These are phyloP conservation scores for Lithohypha guttulata DNA, from an alignment of 2,329 filamentous ascomycete genomes.

Conservation along the genomic window DNA sequence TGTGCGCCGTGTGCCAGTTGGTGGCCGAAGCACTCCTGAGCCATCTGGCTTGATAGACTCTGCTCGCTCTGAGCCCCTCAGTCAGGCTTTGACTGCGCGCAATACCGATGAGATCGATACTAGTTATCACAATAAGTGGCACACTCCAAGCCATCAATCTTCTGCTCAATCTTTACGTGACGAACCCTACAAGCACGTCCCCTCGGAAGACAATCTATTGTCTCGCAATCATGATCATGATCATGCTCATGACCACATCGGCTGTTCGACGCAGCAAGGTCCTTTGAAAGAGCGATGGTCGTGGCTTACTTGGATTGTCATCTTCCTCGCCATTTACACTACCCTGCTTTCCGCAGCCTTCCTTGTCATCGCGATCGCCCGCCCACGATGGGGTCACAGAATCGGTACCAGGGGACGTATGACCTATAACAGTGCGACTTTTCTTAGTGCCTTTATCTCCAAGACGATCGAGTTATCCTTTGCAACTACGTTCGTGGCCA, in stretches of 20 bases:
- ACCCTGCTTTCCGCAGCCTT: constrained; percentile 41
- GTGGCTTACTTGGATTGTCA: constrained; percentile 27
- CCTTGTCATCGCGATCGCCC: constrained; percentile 49
- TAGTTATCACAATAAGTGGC: neutral
- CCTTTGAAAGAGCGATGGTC: constrained; percentile 26
- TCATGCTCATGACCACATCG: constrained; percentile 3
- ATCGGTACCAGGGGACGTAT: constrained; percentile 46
- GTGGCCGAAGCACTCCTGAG: neutral
- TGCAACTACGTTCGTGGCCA: constrained; percentile 64
- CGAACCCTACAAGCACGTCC: neutral
- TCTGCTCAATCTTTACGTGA: neutral
- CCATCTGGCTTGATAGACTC: too few species aligned
- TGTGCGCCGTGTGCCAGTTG: neutral
- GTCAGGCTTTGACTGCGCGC: constrained; percentile 6
- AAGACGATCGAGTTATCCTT: constrained; percentile 71
- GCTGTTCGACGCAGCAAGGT: constrained; percentile 25
- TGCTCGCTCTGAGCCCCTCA: neutral
- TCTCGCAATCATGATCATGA: constrained; percentile 6
- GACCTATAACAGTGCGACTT: constrained; percentile 52
- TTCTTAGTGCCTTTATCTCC: constrained; percentile 58
- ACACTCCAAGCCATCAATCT: neutral
- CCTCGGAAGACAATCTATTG: neutral
- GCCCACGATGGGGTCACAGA: constrained; percentile 50
- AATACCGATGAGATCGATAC: neutral
- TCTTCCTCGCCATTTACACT: constrained; percentile 30